Percentiles rank a stretch among this genome's conserved stretches.
Evolutionary conservation across 352 stramenopile genomes (phyloP).

Genomic region (Pythium sukuiense): DNA sequence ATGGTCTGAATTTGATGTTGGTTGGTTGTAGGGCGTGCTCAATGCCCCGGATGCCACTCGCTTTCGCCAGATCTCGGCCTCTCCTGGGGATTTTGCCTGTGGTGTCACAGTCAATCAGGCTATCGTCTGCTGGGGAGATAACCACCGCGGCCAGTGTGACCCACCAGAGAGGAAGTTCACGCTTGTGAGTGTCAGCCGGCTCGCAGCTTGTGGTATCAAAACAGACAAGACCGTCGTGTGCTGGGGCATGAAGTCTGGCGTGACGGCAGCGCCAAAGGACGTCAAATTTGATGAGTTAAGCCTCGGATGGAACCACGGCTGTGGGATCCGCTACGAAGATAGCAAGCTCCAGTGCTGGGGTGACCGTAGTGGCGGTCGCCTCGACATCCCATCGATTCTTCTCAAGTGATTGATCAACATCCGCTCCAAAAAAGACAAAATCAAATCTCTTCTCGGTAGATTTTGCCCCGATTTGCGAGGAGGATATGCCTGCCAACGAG

Average conservation of each 20-base stretch:
- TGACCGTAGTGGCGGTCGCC: constrained; percentile 40
- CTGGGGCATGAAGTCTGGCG: constrained; percentile 71
- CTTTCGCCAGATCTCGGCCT: constrained; percentile 69
- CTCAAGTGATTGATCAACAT: constrained; percentile 5
- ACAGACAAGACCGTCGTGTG: constrained; percentile 58
- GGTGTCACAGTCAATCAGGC: constrained; percentile 56
- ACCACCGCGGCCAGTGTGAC: constrained; percentile 56
- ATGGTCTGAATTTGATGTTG: neutral
- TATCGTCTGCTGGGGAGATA: constrained; percentile 75
- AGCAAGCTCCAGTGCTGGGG: constrained; percentile 67
- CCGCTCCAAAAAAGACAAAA: neutral
- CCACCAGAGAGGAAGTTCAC: constrained; percentile 52
- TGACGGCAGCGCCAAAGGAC: constrained; percentile 47
- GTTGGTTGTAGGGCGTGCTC: constrained; percentile 44
- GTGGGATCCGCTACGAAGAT: constrained; percentile 66
- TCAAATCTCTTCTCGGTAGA: constrained; percentile 35
- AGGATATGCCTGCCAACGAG: constrained; percentile 35
- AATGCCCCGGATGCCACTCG: constrained; percentile 35
- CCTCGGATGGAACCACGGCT: constrained; percentile 74
- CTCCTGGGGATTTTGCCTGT: constrained; percentile 62
- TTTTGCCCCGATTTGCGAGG: constrained; percentile 39
- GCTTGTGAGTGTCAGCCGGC: constrained; percentile 66
- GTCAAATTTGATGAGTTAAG: constrained; percentile 70
- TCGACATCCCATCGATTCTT: constrained; percentile 49
- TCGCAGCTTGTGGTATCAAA: constrained; percentile 65